These are phyloP conservation scores for Tricholoma flavovirens DNA, from an alignment of 768 basidiomycete genomes.

Conservation along the genomic window DNA sequence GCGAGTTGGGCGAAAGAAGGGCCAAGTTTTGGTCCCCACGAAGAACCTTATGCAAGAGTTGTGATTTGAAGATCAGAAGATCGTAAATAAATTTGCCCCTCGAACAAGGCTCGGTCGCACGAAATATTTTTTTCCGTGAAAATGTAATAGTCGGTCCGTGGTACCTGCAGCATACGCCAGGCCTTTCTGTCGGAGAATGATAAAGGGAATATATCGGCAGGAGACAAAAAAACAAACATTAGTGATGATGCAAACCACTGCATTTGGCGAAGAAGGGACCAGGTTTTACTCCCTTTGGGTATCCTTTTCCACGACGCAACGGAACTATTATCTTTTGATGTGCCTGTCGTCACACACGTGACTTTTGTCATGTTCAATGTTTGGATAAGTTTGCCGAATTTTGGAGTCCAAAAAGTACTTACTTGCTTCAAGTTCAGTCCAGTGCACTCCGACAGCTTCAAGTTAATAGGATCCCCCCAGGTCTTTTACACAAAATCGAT, in stretches of 20 bases:
- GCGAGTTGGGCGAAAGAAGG: constrained; percentile 38
- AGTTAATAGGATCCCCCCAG: too few species aligned
- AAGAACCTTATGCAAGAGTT: constrained; percentile 27
- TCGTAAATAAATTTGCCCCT: constrained; percentile 20
- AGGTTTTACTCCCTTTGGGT: constrained; percentile 9
- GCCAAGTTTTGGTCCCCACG: constrained; percentile 40
- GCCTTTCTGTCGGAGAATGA: neutral
- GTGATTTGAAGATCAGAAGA: constrained; percentile 34
- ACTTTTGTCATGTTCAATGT: neutral
- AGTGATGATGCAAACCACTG: constrained; percentile 6
- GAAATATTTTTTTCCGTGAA: constrained; percentile 5
- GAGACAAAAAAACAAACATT: constrained; percentile 15
- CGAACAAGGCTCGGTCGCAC: constrained; percentile 1
- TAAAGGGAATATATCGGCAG: constrained; percentile 17
- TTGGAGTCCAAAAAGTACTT: too few species aligned
- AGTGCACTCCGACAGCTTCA: too few species aligned
- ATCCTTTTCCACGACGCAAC: constrained; percentile 21
- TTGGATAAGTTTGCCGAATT: too few species aligned
- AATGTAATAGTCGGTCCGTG: neutral
- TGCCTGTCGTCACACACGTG: constrained; percentile 30
- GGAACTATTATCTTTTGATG: constrained; percentile 22
- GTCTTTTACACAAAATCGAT: too few species aligned
- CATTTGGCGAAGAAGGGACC: constrained; percentile 14
- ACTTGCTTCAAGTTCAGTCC: too few species aligned
- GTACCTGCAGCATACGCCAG: neutral